Evolutionary conservation across 2,329 filamentous ascomycete genomes (phyloP), one percentile per base, ranked within the genome.

Genomic region (Epichloe typhina): DNA sequence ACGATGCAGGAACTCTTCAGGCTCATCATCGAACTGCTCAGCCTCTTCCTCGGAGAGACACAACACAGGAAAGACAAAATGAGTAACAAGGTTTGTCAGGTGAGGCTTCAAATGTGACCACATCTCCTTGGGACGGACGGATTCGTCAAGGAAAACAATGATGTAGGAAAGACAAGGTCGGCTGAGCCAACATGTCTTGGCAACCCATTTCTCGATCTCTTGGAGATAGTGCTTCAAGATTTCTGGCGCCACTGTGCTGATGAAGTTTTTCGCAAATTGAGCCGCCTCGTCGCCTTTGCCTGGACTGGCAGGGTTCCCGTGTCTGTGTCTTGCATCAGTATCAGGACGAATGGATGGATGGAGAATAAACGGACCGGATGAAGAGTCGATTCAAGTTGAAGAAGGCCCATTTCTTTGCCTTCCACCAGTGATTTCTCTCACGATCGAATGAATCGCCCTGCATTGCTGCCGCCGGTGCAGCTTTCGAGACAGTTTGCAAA

Each of bases 351-450:
- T 9, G 9, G 3, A 12, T 19, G 9, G 23, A 19, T 4, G 12
- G 31, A 19, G 43, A 43, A 13, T 26, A 26, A 26, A 55, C 76
- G 54, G 71, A 91, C 86, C 88, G 80, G 59, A 97, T 90, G 64
- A 93, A 98, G 17, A 98, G 79, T 55, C 93, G 81, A 72, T 98
- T 98, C 59, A 98, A 71, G 68, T 97, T 97, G 62, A 93, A 95
- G 69, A 96, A 98, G 13, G 91, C 86, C 93, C 93, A 97, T 70
- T 98, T 98, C 82, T 97, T 97, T 56, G 90, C 87, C 74, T 97
- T 98, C 91, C 91, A 98, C 91, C 93, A 98, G 67, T 96, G 89
- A 65, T 95, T 90, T 61, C 84, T 80, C 69, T 97, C 93, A 52
- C 93, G 82, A 63, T 97, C 91, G 52, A 88, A 82, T 49, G 84